Base-by-base conservation (phyloP, 805 yeast species). In the Yarrowia sp. region DNA sequence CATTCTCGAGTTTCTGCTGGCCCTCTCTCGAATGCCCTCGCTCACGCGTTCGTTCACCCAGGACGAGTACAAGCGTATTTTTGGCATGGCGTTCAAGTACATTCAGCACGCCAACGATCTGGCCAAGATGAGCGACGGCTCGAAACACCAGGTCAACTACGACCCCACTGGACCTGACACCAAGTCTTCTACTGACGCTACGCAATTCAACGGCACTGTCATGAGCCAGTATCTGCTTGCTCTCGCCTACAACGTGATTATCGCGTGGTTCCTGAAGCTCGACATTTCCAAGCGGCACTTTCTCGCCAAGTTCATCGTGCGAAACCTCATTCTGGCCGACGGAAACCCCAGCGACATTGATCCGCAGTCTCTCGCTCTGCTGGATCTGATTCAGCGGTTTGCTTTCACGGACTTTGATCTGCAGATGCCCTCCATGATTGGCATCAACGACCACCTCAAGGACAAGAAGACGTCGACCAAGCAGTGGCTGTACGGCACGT, bases 71-170 rank as follows among this genome's bases (percentile, higher is more conserved):
- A 86, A 85, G 68, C 78, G 91, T 49, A 89, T 90, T 2, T 88
- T 90, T 75, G 96, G 88, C 1, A 87, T 90, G 70, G 86, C 91
- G 0, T 88, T 90, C 75, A 85, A 86, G 67, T 86, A 85, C 67
- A 86, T 90, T 61, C 89, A 88, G 68, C 85, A 84, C 68, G 83
- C 90, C 1, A 77, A 80, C 58, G 91, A 87, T 66, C 65, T 42
- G 41, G 41, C 51, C 18, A 41, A 31, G 24, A 60, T 55, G 39
- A 27, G 33, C 21, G 46, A 61, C 14, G 63, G 42, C 19, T 61
- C 64, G 6, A 65, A 55, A 4, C 76, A 76, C 35, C 67, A 69
- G 36, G 77, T 76, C 58, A 49, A 63, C 44, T 81, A 83, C 4
- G 73, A 75, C 24, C 86, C 83, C 58, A 77, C 80, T 0, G 78